Conservation (phyloP, 208 protist genomes). For the Trypanosoma conorhini region DNA sequence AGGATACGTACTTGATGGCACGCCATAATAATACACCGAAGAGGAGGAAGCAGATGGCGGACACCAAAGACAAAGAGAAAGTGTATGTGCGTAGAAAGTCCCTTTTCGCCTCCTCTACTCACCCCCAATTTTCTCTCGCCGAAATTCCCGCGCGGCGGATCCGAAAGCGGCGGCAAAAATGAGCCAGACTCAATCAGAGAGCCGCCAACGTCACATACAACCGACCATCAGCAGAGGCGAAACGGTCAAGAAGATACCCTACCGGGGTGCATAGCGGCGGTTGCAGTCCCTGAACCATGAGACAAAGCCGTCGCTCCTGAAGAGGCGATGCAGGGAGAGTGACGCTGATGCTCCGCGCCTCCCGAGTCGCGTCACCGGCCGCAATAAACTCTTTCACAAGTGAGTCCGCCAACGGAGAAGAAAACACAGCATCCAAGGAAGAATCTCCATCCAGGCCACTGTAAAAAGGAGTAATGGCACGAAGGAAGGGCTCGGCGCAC, state of each 20-base stretch:
- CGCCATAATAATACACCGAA: neutral
- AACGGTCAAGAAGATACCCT: constrained; percentile 52
- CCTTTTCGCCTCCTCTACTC: neutral
- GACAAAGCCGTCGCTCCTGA: constrained; percentile 36
- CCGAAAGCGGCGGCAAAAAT: neutral
- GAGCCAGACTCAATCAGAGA: constrained; percentile 1
- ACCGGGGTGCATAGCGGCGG: constrained; percentile 54
- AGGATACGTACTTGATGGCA: neutral
- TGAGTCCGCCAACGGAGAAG: neutral
- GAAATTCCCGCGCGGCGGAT: neutral
- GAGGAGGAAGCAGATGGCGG: neutral
- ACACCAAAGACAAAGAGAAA: neutral
- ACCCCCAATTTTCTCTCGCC: no score
- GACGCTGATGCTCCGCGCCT: neutral
- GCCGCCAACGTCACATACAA: constrained; percentile 57
- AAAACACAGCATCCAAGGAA: neutral
- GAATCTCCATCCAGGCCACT: constrained; percentile 7
- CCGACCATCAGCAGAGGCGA: constrained; percentile 59
- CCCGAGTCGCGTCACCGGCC: constrained; percentile 6
- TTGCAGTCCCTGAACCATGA: constrained; percentile 58
- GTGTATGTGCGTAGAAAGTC: neutral
- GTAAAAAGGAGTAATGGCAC: constrained; percentile 22
- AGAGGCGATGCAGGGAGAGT: constrained; percentile 1
- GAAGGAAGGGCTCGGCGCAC: constrained; percentile 6
- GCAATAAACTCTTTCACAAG: constrained; percentile 27